phyloP scores from a whole-genome alignment of 176 grass and related monocot genomes.

The Zea mays region Zm-B73-REFERENCE-NAM-5.0 NC_050098.1:226376001-226376500 shows the following conservation, averaged over 20 bases:
- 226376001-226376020: too few species aligned
- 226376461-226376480: background rate
- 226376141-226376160: background rate
- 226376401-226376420: too few species aligned
- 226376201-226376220: background rate
- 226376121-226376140: conserved; percentile 20
- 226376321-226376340: background rate
- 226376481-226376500: background rate
- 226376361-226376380: background rate
- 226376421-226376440: background rate
- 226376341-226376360: fast-evolving
- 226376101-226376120: background rate
- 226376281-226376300: background rate
- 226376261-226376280: background rate
- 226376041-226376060: too few species aligned
- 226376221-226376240: conserved; percentile 13
- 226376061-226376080: too few species aligned
- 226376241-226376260: background rate
- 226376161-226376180: background rate
- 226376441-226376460: conserved; percentile 2
- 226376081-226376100: background rate
- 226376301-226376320: background rate
- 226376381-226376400: background rate
- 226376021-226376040: too few species aligned
- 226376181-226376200: conserved; percentile 13